phyloP scores from a whole-genome alignment of 352 stramenopile genomes.

The Aphanomyces invadans region DNA sequence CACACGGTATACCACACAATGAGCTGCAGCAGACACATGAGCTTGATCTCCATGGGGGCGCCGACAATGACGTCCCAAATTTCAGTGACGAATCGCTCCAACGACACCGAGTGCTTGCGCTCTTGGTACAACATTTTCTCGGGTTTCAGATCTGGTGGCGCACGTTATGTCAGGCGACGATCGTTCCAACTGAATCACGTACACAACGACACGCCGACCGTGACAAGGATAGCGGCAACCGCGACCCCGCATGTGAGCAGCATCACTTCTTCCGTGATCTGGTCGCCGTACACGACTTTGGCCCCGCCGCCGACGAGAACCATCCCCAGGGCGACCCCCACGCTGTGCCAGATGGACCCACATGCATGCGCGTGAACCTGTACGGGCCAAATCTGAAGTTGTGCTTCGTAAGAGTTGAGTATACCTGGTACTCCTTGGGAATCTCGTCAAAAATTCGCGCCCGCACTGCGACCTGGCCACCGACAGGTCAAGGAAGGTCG shows the following conservation, averaged over 20 bases:
- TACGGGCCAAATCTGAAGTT: background rate
- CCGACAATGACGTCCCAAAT: slow-evolving; percentile 55
- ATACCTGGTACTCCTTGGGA: slow-evolving; percentile 54
- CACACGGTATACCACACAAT: slow-evolving; percentile 43
- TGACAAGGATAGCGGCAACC: slow-evolving; percentile 42
- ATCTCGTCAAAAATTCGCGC: slow-evolving; percentile 72
- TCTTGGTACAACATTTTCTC: slow-evolving; percentile 56
- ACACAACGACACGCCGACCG: slow-evolving; percentile 44
- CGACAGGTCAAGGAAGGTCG: slow-evolving; percentile 1
- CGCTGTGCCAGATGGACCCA: slow-evolving; percentile 54
- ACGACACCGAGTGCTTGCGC: slow-evolving; percentile 37
- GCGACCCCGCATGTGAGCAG: slow-evolving; percentile 52
- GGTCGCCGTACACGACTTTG: slow-evolving; percentile 59
- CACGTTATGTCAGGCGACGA: background rate
- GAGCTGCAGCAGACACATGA: slow-evolving; percentile 63
- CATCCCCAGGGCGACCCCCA: slow-evolving; percentile 50
- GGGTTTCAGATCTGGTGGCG: slow-evolving; percentile 30
- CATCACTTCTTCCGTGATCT: slow-evolving; percentile 58
- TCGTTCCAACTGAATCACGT: background rate
- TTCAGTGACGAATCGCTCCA: slow-evolving; percentile 47
- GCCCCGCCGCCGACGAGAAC: slow-evolving; percentile 57
- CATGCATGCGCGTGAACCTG: slow-evolving; percentile 57
- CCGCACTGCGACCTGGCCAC: slow-evolving; percentile 46
- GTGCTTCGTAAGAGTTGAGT: background rate
- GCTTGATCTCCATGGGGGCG: slow-evolving; percentile 51